Base-by-base conservation (phyloP, 2,329 filamentous ascomycete genomes). In the Magnaporthales sp. region DNA sequence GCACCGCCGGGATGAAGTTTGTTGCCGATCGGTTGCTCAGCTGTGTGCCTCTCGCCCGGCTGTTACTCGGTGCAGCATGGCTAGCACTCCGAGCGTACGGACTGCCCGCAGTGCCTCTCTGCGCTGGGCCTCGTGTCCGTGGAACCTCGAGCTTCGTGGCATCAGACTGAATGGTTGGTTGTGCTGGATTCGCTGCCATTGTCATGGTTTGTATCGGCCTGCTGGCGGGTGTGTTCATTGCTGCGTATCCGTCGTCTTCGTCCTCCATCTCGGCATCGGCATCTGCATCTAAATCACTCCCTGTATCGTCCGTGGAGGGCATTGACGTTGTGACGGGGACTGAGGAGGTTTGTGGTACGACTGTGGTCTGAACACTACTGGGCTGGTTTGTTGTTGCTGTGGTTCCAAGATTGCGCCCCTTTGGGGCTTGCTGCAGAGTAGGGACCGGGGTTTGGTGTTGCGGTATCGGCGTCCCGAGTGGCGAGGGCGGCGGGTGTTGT, bases 181-280 rank as follows among this genome's bases (percentile, higher is more conserved):
- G 22, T 27, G 38, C 10, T 4, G 46, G 46, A 19, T 46, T 22
- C 80, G 78, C 60, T 77, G 75, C 66, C 79, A 79, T 67, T 80
- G 51, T 9, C 51, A 58, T 65, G 51, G 63, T 46, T n/a, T 30
- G 60, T 30, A 32, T 70, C 69, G 22, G 70, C 68, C 24, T 70
- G 65, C 75, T 70, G 4, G 77, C 73, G 29, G 79, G 78, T 3
- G 78, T 73, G 64, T 77, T 78, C 72, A 85, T 81, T 66, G 84
- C 81, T 8, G 82, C 79, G 68, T 84, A 86, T 66, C 63, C 63
- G 24, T 78, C 80, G 62, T 85, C 84, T 65, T 84, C 84, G 51
- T 87, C 85, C 62, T 87, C 85, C 85, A 87, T 87, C 67, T 83
- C 81, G 9, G 66, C 72, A 24, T 80, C 77, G 8, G 71, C 75